Percentiles rank a stretch among this genome's conserved stretches.
Evolutionary conservation across 2,329 filamentous ascomycete species (phyloP).

Genomic region (Dryadomyces quercivorus): DNA sequence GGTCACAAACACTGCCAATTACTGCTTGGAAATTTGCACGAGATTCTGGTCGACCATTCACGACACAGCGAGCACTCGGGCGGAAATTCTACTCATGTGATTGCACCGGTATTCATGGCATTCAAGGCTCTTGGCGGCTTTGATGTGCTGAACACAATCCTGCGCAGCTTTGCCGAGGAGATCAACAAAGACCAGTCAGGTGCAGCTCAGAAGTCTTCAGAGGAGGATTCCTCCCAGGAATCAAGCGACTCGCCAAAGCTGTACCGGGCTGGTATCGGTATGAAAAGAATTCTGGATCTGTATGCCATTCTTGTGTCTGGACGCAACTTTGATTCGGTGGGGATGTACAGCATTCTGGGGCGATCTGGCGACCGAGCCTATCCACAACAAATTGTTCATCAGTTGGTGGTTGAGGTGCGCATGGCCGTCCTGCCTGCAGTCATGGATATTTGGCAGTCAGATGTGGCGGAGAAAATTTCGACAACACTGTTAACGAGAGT

Average conservation of each 20-base stretch:
- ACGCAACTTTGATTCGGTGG: constrained; percentile 71
- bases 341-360: constrained; percentile 32
- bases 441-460: constrained; percentile 71
- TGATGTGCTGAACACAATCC: constrained; percentile 57
- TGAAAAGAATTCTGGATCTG: constrained; percentile 76
- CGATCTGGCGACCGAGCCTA: constrained; percentile 29
- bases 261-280: constrained; percentile 41
- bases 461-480: constrained; percentile 69
- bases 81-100: constrained; percentile 31
- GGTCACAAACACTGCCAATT: constrained; percentile 75
- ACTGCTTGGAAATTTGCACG: constrained; percentile 63
- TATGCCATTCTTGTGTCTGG: constrained; percentile 65
- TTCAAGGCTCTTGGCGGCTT: constrained; percentile 78
- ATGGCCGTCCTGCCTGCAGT: constrained; percentile 67
- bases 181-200: constrained; percentile 23
- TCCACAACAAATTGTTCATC: constrained; percentile 36
- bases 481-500: constrained; percentile 61
- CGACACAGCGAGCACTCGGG: constrained; percentile 33
- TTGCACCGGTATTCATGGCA: constrained; percentile 69
- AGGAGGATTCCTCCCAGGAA: constrained; percentile 13
- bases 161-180: constrained; percentile 51
- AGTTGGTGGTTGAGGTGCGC: constrained; percentile 79
- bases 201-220: background rate
- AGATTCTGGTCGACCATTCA: constrained; percentile 61
- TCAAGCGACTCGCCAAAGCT: constrained; percentile 32